Base-by-base conservation (phyloP, 2,329 filamentous ascomycete genomes). In the Neurospora sp. region DNA sequence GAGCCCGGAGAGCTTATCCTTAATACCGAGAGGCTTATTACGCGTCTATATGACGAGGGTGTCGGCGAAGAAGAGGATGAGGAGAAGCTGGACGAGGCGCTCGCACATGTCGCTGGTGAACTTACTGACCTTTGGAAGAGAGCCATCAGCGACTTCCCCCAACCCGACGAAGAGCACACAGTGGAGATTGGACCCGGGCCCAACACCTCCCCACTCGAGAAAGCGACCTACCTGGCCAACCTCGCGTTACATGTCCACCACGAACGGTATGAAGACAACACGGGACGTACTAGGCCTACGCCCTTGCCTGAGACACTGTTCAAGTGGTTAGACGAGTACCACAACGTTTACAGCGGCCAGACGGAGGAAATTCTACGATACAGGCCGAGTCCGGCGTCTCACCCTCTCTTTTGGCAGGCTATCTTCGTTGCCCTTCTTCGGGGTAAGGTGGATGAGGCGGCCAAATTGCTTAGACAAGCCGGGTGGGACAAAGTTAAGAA, bases 391-490 rank as follows among this genome's bases (percentile, higher is more conserved):
- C 92, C 93, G 28, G 91, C 92, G 1, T 88, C 88, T 62, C 92
- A 96, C 76, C 83, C 85, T 36, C 83, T 91, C 41, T 98, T 93
- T 80, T 98, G 95, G 95, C 92, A 94, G 77, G 89, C 89, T 1
- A 83, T 97, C n/a, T 91, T 90, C 74, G 87, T 88, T 69, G 84
- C 89, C 15, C 83, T 94, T 28, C 83, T 97, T 36, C 91, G 93
- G 66, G 95, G 94, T 57, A 89, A 91, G 70, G 86, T 97, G 62
- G 75, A 79, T 15, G 87, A 88, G 57, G 89, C 90, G 1, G 84
- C 90, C n/a, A 82, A 85, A 66, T 80, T 97, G 37, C 83, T 98
- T 66, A 86, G 85, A 70, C 86, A 88, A 68, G 93, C 92, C 11
- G 92, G 92, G 39, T 97, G 96, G 86, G 89, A 89, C 73, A 83